phyloP scores from a whole-genome alignment of 805 yeast species.

The Brettanomyces nanus region DNA sequence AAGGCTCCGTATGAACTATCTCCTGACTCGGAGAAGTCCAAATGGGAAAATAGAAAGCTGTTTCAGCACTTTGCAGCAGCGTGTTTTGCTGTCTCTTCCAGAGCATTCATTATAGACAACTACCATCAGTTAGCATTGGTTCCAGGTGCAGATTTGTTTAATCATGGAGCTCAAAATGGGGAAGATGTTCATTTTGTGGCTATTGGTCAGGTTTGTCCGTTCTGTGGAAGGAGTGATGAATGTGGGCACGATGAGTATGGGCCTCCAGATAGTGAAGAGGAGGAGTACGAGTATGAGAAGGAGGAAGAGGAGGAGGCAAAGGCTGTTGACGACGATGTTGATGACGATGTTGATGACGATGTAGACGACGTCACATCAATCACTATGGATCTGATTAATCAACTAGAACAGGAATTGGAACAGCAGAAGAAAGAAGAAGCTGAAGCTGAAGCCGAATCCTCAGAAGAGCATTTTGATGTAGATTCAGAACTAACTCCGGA shows the following conservation, averaged over 20 bases:
- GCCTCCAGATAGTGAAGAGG: constrained; percentile 24
- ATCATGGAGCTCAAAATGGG: constrained; percentile 46
- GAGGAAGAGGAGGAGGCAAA: constrained; percentile 19
- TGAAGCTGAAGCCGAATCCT: constrained; percentile 13
- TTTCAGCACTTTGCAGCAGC: constrained; percentile 46
- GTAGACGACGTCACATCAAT: constrained; percentile 22
- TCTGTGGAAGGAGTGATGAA: constrained; percentile 25
- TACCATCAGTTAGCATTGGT: constrained; percentile 71
- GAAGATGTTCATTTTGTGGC: constrained; percentile 67
- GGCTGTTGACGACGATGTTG: constrained; percentile 19
- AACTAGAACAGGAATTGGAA: constrained; percentile 22
- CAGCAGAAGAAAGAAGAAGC: constrained; percentile 17
- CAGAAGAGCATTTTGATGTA: constrained; percentile 15
- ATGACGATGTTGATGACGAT: constrained; percentile 14
- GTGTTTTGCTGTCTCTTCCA: constrained; percentile 56
- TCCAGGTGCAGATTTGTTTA: constrained; percentile 88
- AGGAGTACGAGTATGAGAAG: constrained; percentile 33
- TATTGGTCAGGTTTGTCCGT: constrained; percentile 28
- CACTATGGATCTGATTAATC: constrained; percentile 24
- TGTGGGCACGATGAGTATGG: constrained; percentile 26
- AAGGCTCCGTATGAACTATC: constrained; percentile 31
- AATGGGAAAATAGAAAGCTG: constrained; percentile 19
- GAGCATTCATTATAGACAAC: constrained; percentile 76
- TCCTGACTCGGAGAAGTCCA: constrained; percentile 6
- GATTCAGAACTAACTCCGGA: constrained; percentile 16